Conservation (phyloP, 2,329 filamentous ascomycete species). For the Aspergillus viridinutans region DNA sequence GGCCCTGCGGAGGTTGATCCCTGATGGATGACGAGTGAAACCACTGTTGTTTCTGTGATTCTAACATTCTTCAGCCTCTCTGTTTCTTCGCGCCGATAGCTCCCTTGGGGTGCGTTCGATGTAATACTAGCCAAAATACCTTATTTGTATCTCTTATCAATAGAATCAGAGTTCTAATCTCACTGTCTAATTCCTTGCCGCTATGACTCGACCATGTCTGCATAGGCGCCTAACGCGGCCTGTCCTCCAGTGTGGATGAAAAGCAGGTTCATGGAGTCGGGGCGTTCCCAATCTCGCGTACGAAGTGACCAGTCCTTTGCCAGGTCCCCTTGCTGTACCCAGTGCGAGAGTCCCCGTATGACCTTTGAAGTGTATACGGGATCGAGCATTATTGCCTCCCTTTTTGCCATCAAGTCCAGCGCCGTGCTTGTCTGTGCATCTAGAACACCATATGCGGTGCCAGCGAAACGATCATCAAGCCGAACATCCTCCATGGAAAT, state of each 20-base stretch:
- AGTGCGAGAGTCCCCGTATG: constrained; percentile 25
- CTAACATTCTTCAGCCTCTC: not conserved
- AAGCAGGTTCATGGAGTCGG: constrained; percentile 26
- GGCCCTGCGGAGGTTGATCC: constrained; percentile 9
- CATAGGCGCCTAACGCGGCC: constrained; percentile 30
- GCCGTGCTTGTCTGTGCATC: constrained; percentile 21
- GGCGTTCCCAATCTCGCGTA: not conserved
- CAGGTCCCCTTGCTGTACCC: constrained; percentile 19
- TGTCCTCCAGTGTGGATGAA: constrained; percentile 39
- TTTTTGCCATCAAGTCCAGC: constrained; percentile 22
- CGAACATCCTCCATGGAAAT: constrained; percentile 27
- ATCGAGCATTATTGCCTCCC: constrained; percentile 29
- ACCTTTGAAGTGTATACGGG: constrained; percentile 37
- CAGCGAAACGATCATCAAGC: constrained; percentile 31
- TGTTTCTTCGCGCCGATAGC: not conserved
- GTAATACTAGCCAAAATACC: constrained; percentile 28
- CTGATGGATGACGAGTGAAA: constrained; percentile 11
- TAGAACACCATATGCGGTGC: constrained; percentile 29
- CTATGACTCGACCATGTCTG: constrained; percentile 12
- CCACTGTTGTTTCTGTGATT: constrained; percentile 1
- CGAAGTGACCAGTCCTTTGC: constrained; percentile 9
- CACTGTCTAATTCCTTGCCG: not conserved
- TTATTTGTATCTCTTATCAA: constrained; percentile 16
- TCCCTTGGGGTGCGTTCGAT: constrained; percentile 13
- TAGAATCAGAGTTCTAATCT: constrained; percentile 9